Evolutionary conservation across 164 flowering plant species (phyloP), one percentile per base, ranked within the genome.

Genomic region (Berberis vulgaris): DNA sequence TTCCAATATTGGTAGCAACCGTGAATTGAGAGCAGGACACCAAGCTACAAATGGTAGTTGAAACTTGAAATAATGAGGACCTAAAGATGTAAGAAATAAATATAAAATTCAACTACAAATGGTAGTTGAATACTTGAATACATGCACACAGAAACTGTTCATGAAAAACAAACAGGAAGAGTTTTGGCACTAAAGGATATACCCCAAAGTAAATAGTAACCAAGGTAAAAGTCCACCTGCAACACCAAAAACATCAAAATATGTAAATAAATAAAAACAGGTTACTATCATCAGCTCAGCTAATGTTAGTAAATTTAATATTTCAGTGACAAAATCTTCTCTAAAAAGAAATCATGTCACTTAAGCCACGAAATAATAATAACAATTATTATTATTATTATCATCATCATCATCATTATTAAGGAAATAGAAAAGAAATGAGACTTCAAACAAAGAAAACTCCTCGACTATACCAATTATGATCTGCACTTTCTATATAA

Each of bases 171-270:
- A 46, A 46, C 26, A 46, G 6, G 6, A 46, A 46, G 8, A 5
- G 49, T 46, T 46, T 46, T 8, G 5, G 5, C 8, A 46, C 49
- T 5, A 46, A 46, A 52, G 64, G 38, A 66, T 87, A 66, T 84
- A 92, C 98, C 96, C 91, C 97, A 79, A 92, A 93, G 76, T 93
- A 93, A 57, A 88, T 70, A 44, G 92, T 84, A 64, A 88, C 77
- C 70, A 79, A 74, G 11, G 84, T 71, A 74, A 88, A 88, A 39
- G 98, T 93, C 97, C 96, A 93, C 84, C 96, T 92, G 83, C 49
- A 69, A 61, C 59, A 38, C 41, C 7, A 68, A 49, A 41, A 41
- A 1, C 45, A 52, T 12, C 56, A 54, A 7, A 69, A 50, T 46
- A n/a, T 26, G 26, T 26, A 26, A 26, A 26, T 26, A 26, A 26